Evolutionary conservation across 1,284 basidiomycete species (phyloP).

Genomic region (Volvariella surrecta): DNA sequence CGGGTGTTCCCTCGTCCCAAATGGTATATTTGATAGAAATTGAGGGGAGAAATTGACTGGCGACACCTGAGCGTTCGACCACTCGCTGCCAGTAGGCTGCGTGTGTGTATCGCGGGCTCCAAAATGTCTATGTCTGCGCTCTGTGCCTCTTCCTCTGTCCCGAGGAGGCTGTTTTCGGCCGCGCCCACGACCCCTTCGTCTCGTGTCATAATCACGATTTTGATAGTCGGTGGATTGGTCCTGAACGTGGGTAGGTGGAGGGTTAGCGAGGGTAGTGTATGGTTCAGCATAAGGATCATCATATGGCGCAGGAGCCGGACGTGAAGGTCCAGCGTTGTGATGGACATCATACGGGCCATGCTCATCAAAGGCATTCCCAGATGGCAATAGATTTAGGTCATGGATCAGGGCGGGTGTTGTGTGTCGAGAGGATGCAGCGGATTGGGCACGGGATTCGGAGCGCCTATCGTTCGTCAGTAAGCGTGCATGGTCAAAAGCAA

Average conservation of each 20-base stretch:
- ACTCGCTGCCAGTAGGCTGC: no score
- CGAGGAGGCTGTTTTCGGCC: no score
- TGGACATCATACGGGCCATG: conserved; percentile 59
- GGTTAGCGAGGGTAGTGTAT: no score
- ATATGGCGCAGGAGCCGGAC: conserved; percentile 60
- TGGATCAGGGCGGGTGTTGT: conserved; percentile 40
- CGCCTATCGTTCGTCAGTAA: conserved; percentile 29
- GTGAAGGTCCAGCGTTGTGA: conserved; percentile 40
- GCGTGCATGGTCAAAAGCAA: conserved; percentile 5
- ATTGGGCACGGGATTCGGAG: conserved; percentile 37
- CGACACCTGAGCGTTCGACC: no score
- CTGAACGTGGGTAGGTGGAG: not conserved
- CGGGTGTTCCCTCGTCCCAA: not conserved
- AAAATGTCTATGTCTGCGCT: no score
- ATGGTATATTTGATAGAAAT: not conserved
- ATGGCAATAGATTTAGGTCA: conserved; percentile 37
- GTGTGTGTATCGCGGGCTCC: no score
- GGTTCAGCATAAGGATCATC: conserved; percentile 69
- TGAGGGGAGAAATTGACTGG: no score
- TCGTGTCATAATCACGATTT: conserved; percentile 7
- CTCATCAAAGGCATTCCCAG: conserved; percentile 53
- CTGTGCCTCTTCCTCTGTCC: no score
- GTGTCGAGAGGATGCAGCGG: conserved; percentile 44
- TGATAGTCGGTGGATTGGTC: conserved; percentile 8
- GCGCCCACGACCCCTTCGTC: conserved; percentile 6